A percentile compares a stretch with the other conserved stretches of the same genome.
These are phyloP conservation scores for Aristolochia contorta DNA, from an alignment of 164 flowering plant species.

Conservation along the genomic window DNA sequence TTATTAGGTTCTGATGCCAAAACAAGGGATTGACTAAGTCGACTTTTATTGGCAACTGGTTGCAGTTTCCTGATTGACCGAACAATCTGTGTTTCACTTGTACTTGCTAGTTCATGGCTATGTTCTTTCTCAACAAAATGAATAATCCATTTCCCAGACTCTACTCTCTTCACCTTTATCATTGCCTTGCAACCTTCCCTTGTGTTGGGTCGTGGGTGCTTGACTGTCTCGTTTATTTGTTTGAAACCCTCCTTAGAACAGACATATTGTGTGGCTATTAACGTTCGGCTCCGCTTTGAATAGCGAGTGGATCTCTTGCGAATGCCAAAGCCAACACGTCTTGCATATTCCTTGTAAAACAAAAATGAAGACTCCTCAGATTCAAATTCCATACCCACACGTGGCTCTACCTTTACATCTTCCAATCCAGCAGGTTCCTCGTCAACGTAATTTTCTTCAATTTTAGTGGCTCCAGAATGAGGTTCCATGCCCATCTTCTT, in stretches of 20 bases:
- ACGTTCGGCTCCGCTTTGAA: constrained; percentile 34
- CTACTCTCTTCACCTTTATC: constrained; percentile 44
- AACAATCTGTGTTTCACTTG: constrained; percentile 49
- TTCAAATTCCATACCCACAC: constrained; percentile 72
- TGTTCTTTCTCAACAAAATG: constrained; percentile 68
- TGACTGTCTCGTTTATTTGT: constrained; percentile 20
- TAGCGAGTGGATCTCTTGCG: constrained; percentile 33
- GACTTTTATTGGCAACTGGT: not conserved
- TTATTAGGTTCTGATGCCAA: not conserved
- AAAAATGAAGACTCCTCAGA: constrained; percentile 50
- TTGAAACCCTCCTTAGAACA: constrained; percentile 54
- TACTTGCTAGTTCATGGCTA: constrained; percentile 41
- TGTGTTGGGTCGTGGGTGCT: constrained; percentile 7
- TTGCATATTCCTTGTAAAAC: constrained; percentile 62
- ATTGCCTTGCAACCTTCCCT: constrained; percentile 55
- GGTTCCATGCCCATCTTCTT: constrained; percentile 29
- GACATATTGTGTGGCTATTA: constrained; percentile 34
- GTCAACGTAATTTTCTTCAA: not conserved
- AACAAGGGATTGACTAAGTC: not conserved
- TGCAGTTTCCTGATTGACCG: constrained; percentile 23
- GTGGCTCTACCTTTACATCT: constrained; percentile 26
- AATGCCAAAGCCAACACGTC: constrained; percentile 50
- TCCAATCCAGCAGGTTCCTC: not conserved
- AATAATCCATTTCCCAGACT: constrained; percentile 55
- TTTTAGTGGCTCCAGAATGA: not conserved